Percentiles rank a stretch among this genome's conserved stretches.
Conservation (phyloP, 2,329 filamentous ascomycete genomes). For the Metarhizium sp. region DNA sequence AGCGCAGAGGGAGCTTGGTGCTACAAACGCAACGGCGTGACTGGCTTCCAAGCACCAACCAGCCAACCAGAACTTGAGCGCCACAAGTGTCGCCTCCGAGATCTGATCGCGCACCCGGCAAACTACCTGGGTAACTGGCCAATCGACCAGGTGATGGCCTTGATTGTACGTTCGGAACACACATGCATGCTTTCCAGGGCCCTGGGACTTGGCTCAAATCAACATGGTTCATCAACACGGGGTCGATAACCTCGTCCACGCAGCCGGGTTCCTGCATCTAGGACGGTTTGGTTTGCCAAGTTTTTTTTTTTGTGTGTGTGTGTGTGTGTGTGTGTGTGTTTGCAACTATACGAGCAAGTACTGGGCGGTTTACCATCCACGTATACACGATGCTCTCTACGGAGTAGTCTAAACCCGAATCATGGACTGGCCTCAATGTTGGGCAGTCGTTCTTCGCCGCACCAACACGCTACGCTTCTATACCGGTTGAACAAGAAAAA, state of each 20-base stretch:
- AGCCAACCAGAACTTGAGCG: not conserved
- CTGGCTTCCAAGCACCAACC: not conserved
- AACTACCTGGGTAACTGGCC: not conserved
- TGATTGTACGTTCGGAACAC: not conserved
- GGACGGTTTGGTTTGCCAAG: not conserved
- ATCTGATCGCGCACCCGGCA: not conserved
- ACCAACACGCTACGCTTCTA: not conserved
- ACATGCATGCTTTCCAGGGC: not conserved
- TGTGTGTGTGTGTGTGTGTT: not conserved
- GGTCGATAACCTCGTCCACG: not conserved
- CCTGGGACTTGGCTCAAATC: not conserved
- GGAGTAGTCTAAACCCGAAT: not conserved
- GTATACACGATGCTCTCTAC: not conserved
- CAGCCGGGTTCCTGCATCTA: not conserved
- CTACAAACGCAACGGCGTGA: no score
- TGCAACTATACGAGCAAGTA: not conserved
- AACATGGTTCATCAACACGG: not conserved
- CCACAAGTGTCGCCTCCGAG: not conserved
- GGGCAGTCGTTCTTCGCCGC: no score
- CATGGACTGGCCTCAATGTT: not conserved
- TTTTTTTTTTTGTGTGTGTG: not conserved
- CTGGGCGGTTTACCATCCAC: no score
- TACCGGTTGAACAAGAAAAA: not conserved
- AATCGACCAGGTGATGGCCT: not conserved
- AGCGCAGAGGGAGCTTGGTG: not conserved